Base-by-base conservation (phyloP, 371 early-diverging fungal species). In the Circinella minor region DNA sequence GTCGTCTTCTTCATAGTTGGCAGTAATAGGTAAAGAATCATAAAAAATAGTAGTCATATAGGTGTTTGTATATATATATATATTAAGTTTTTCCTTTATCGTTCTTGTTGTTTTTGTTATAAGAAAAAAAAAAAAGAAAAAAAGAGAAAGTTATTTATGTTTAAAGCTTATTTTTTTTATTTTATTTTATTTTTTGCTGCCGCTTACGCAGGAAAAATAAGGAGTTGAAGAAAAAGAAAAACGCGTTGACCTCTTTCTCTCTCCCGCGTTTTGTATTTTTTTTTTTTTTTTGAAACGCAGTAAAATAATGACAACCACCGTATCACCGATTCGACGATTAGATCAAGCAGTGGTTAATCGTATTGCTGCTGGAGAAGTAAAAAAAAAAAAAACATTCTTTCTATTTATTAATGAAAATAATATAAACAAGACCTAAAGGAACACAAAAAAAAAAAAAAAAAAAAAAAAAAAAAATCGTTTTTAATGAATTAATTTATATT, bases 311-410 rank as follows among this genome's bases (percentile, higher is more conserved):
- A 57, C 27, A 27, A 27, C 60, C n/a, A 38, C 67, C 15, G 60
- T 70, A 13, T 79, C 79, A 17, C 67, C 86, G 4, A 92, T 94
- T 62, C 82, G 78, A 60, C 88, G 86, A 69, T 86, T 95, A 4
- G 92, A 93, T 66, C 89, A 91, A 67, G 76, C 88, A 10, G 97
- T 97, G 5, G 89, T 96, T 65, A 96, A 98, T 81, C 86, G 95
- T 60, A 98, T 98, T 73, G 98, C 98, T 4, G 98, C 98, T 9
- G 98, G 98, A 46, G 98, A 98, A 88, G 95, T 92, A 77, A 51
- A n/a, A n/a, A n/a, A n/a, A n/a, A n/a, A n/a, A n/a, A n/a, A n/a
- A n/a, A n/a, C n/a, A n/a, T n/a, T 61, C 43, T 8, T 17, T 27
- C 14, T 57, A 18, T 17, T 57, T 55, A 37, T 9, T n/a, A 15